A percentile compares a stretch with the other conserved stretches of the same genome.
Evolutionary conservation across 768 basidiomycete species (phyloP).

Genomic region (Baorangia bicolor): DNA sequence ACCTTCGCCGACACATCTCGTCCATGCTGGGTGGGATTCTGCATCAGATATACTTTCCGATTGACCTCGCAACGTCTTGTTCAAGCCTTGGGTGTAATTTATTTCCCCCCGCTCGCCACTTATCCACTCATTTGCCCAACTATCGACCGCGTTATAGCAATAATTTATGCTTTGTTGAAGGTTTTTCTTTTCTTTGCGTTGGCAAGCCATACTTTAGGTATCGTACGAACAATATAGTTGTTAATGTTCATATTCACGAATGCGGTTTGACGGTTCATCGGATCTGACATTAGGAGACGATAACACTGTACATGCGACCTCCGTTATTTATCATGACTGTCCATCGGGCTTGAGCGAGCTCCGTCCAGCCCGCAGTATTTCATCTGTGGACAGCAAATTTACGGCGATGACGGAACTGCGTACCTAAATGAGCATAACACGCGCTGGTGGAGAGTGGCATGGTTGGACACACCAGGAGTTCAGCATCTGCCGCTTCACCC

Average conservation of each 20-base stretch:
- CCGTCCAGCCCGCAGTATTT: slow-evolving; percentile 88
- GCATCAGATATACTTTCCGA: slow-evolving; percentile 42
- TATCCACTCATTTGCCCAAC: slow-evolving; percentile 19
- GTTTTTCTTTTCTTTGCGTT: slow-evolving; percentile 4
- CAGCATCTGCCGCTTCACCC: slow-evolving; percentile 98
- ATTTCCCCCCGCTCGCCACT: slow-evolving; percentile 16
- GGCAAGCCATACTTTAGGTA: slow-evolving; percentile 18
- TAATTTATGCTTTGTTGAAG: slow-evolving; percentile 29
- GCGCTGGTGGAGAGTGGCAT: slow-evolving; percentile 11
- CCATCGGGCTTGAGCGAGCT: slow-evolving; percentile 86
- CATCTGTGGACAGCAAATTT: slow-evolving; percentile 93
- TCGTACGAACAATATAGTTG: slow-evolving; percentile 29
- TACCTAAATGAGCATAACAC: slow-evolving; percentile 27
- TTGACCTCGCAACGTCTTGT: slow-evolving; percentile 20
- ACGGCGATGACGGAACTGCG: slow-evolving; percentile 88
- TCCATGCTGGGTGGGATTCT: slow-evolving; percentile 60
- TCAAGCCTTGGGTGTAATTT: slow-evolving; percentile 22
- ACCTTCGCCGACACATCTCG: slow-evolving; percentile 48
- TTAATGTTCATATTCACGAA: slow-evolving; percentile 32
- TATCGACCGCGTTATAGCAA: slow-evolving; percentile 16
- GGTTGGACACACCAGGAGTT: slow-evolving; percentile 77
- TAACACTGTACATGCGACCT: slow-evolving; percentile 15
- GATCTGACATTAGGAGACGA: slow-evolving; percentile 21
- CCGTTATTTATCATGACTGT: slow-evolving; percentile 41
- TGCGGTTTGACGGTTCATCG: slow-evolving; percentile 11